A percentile compares a stretch with the other conserved stretches of the same genome.
Conservation (phyloP, 257 asterid species). For the Coffea canephora region DNA sequence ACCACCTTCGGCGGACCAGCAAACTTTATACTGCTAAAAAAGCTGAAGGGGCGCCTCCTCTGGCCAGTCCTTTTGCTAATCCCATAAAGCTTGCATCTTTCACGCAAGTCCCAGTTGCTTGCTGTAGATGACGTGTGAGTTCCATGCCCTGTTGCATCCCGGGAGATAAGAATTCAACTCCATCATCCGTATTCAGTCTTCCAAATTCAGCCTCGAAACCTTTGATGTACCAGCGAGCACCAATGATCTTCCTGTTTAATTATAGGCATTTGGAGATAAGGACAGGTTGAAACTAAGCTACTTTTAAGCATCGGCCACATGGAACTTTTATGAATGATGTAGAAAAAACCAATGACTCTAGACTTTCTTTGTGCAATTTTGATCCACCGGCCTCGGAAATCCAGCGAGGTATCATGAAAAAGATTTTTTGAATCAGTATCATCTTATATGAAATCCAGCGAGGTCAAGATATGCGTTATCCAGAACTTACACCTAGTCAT, state of each 20-base stretch:
- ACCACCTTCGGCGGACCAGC: slow-evolving; percentile 39
- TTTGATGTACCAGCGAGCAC: slow-evolving; percentile 40
- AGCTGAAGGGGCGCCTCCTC: slow-evolving; percentile 42
- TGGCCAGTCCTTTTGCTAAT: slow-evolving; percentile 31
- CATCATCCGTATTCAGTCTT: slow-evolving; percentile 16
- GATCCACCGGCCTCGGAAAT: too few species aligned
- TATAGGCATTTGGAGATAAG: background rate
- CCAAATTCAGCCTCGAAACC: slow-evolving; percentile 38
- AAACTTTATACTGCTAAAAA: slow-evolving; percentile 38
- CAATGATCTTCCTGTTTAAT: slow-evolving; percentile 35
- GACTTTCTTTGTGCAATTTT: too few species aligned
- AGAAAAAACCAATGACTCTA: too few species aligned
- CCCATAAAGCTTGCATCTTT: slow-evolving; percentile 26
- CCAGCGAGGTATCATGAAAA: too few species aligned
- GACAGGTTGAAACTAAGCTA: background rate
- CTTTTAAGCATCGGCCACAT: background rate
- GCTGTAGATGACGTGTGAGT: slow-evolving; percentile 44
- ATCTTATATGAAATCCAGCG: too few species aligned
- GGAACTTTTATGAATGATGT: too few species aligned
- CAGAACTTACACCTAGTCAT: too few species aligned
- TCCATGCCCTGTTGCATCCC: slow-evolving; percentile 47
- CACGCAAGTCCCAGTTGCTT: slow-evolving; percentile 28
- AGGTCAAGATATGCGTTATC: too few species aligned
- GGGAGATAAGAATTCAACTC: slow-evolving; percentile 28
- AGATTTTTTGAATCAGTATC: too few species aligned